Evolutionary conservation across 2,329 filamentous ascomycete species (phyloP), one percentile per base, ranked within the genome.

Genomic region (Fusarium goolgardi): DNA sequence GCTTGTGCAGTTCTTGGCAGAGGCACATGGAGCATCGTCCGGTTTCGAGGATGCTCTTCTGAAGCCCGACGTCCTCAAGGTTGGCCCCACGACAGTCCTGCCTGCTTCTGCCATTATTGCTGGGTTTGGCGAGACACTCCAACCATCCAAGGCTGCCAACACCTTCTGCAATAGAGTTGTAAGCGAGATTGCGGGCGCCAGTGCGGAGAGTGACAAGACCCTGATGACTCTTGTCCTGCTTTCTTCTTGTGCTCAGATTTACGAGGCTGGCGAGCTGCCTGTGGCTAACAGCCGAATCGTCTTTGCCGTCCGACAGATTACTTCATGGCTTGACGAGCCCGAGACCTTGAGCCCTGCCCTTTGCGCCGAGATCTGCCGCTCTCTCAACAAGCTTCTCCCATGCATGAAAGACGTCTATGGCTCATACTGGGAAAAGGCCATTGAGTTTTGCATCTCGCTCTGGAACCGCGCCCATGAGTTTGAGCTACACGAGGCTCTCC

Each of bases 371-470:
- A 78, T 84, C 65, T 86, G 88, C 75, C 80, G 89, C 71, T 83
- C 82, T 63, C 74, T 93, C 54, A 80, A 86, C 3, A 79, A 82
- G 5, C 80, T 97, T 5, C 78, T 97, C 0, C 92, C 92, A 3
- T 86, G 86, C 40, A 90, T 97, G 71, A 86, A 88, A 60, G 91
- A 94, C 46, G 88, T 97, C 1, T 97, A 97, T 72, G 96, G 95
- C 1, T 88, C 91, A 0, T 92, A 97, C 75, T 99, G 96, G 96
- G 86, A 90, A 51, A 86, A 86, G 47, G 78, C 85, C 0, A 78
- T 93, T 20, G 82, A 86, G 34, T 86, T 88, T 50, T 86, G 90
- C 62, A 79, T 85, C 13, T 78, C 80, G 10, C 78, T 88, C 1
- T 92, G 90, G 88, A 79, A 81, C 5, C 80, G 81, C 5, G 82